These are phyloP conservation scores for Verticillium nonalfalfae DNA, from an alignment of 2,329 filamentous ascomycete species.

Conservation along the genomic window DNA sequence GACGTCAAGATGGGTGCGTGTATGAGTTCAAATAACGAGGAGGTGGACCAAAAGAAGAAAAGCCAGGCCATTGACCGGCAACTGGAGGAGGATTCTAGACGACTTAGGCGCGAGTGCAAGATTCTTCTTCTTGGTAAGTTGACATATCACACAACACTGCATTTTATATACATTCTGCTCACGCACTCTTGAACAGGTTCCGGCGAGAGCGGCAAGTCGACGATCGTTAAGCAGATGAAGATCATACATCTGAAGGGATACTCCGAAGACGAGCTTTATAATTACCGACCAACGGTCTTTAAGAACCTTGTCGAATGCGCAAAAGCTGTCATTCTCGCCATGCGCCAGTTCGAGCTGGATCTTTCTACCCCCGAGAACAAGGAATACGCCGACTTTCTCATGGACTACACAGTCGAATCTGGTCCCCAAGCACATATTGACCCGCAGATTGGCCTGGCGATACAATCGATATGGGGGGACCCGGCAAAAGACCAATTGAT, in stretches of 20 bases:
- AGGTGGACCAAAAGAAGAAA: constrained; percentile 89
- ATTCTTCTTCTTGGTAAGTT: constrained; percentile 86
- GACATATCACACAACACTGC: background rate
- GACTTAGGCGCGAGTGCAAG: constrained; percentile 96
- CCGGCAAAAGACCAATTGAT: constrained; percentile 75
- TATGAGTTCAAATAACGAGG: constrained; percentile 82
- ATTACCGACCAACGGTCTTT: constrained; percentile 94
- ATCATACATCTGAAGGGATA: constrained; percentile 99
- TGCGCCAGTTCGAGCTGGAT: constrained; percentile 85
- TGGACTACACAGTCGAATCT: constrained; percentile 84
- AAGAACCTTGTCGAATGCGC: constrained; percentile 98
- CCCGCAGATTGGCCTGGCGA: constrained; percentile 70
- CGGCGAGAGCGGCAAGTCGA: constrained; percentile 97
- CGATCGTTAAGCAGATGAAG: constrained; percentile 99
- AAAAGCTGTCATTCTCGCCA: constrained; percentile 84
- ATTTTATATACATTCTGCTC: background rate
- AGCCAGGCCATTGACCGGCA: constrained; percentile 93
- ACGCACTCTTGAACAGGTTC: constrained; percentile 56
- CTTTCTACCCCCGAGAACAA: constrained; percentile 66
- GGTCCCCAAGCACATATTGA: constrained; percentile 85
- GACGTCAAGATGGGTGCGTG: constrained; percentile 74
- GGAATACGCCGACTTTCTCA: constrained; percentile 70
- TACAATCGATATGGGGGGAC: constrained; percentile 86
- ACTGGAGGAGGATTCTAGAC: constrained; percentile 89
- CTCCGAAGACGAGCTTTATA: constrained; percentile 83